Evolutionary conservation across 2,329 filamentous ascomycete genomes (phyloP), one percentile per base, ranked within the genome.

Genomic region (Phialocephala sp.): DNA sequence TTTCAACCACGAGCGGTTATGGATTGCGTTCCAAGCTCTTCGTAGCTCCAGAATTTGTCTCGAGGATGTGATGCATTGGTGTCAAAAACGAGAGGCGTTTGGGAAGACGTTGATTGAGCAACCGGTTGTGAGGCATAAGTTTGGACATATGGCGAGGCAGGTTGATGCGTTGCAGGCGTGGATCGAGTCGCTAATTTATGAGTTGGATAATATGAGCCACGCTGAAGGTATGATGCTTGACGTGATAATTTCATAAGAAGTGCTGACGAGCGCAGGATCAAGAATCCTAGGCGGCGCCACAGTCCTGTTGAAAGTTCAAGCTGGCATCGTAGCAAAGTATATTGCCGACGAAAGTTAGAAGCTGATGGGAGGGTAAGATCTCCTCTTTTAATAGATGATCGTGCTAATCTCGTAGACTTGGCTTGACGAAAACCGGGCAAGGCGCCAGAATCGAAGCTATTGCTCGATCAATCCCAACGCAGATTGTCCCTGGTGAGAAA

Each of bases 131-230:
- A 80, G 83, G n/a, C 77, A 82, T 41, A 88, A 88, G 72, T 78
- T 89, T 24, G 81, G 83, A n/a, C 84, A 83, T 37, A 79, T 88
- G 37, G 85, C 83, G 0, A 79, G 84, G 11, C 81, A 84, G 65
- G 80, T 89, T 15, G 86, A 88, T 68, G 82, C 82, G 0, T 82
- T 86, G 59, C 87, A 85, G 77, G 83, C 85, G 0, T 88, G 85
- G 79, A 75, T 88, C 63, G 86, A 89, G 71, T 84, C 87, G 72
- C 77, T 88, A 2, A 83, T 84, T 4, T 85, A 67, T 62, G 69
- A 70, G 52, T 35, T 68, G 39, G 68, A 69, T 14, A 63, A 69
- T 63, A 54, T 68, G 59, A 67, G 62, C 8, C 60, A 66, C 47
- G 60, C 59, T 41, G 41, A 69, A 57, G 69, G 78, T 65, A 71